Evolutionary conservation across 2,329 filamentous ascomycete genomes (phyloP), one percentile per base, ranked within the genome.

Genomic region (Trichophyton simii): DNA sequence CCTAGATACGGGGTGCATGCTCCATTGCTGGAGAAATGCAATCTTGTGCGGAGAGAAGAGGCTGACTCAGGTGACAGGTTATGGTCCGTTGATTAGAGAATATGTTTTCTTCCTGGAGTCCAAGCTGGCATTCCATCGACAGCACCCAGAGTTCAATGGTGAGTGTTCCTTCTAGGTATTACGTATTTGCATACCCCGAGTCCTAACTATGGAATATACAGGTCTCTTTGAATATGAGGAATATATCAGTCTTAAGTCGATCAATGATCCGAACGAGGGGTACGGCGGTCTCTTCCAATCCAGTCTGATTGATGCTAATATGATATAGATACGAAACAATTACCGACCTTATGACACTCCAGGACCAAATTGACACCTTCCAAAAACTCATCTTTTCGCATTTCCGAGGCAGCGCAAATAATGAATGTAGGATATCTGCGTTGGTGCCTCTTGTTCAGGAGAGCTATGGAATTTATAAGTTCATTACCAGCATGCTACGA

Each of bases 381-480:
- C 94, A 99, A 75, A 99, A 97, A 77, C 82, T 99, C 66, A 94
- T 97, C 70, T 99, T 97, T 76, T 94, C 94, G 3, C 91, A 97
- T 75, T 97, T 99, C 77, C 86, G 91, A 63, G 85, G 86, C 66
- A 88, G 91, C 28, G 86, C 88, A 57, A 95, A 96, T 77, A 99
- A 97, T 70, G 94, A 99, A 74, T 97, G 92, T 74, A 84, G 92
- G 64, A 99, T 99, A 69, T 95, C 92, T 13, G 89, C 94, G 1
- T 78, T 99, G 60, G 91, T 97, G 22, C 90, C 91, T 1, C 79
- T 99, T 50, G 94, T 99, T 2, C 90, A 96, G 72, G 94, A 99
- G 78, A 97, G 91, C 73, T 99, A 97, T 75, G 94, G 94, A 57
- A 97, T 99, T 68, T 99, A 99, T 81, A 97, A 97, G 76, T 99